A percentile compares a stretch with the other conserved stretches of the same genome.
Conservation (phyloP, 345 rosid genomes). For the Diplotaxis tenuifolia region DNA sequence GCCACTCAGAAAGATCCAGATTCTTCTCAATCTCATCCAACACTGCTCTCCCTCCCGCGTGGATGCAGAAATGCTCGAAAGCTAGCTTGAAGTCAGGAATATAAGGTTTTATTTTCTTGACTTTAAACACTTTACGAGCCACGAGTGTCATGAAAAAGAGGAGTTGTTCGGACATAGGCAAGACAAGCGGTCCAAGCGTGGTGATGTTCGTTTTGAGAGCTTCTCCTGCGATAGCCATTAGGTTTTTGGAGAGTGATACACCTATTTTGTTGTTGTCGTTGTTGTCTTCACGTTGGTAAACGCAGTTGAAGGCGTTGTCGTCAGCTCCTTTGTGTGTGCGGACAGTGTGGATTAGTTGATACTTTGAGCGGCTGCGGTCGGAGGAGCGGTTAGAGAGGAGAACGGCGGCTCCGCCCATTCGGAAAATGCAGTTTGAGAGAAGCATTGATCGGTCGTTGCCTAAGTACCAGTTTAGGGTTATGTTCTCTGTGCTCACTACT, state of each 20-base stretch:
- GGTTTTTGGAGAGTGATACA: constrained; percentile 53
- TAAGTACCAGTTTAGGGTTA: constrained; percentile 47
- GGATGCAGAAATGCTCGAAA: constrained; percentile 73
- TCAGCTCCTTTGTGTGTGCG: constrained; percentile 68
- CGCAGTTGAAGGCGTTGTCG: constrained; percentile 48
- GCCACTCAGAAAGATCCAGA: constrained; percentile 54
- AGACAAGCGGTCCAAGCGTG: constrained; percentile 61
- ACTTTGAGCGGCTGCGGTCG: constrained; percentile 47
- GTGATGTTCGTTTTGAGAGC: constrained; percentile 61
- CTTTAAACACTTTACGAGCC: constrained; percentile 45
- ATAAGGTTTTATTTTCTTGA: constrained; percentile 56
- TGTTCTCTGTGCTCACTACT: constrained; percentile 58
- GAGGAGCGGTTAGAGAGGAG: constrained; percentile 52
- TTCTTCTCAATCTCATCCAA: constrained; percentile 68
- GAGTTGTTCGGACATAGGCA: constrained; percentile 65
- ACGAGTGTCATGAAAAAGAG: constrained; percentile 45
- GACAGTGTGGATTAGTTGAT: constrained; percentile 55
- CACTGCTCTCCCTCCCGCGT: constrained; percentile 67
- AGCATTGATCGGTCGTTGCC: constrained; percentile 64
- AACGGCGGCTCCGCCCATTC: constrained; percentile 56
- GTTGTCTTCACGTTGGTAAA: constrained; percentile 52
- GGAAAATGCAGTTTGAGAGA: constrained; percentile 54
- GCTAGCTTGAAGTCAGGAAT: constrained; percentile 70
- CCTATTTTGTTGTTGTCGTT: constrained; percentile 33
- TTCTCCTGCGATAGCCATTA: constrained; percentile 62